Conservation (phyloP, 164 flowering plant genomes). For the Kalanchoe fedtschenkoi region DNA sequence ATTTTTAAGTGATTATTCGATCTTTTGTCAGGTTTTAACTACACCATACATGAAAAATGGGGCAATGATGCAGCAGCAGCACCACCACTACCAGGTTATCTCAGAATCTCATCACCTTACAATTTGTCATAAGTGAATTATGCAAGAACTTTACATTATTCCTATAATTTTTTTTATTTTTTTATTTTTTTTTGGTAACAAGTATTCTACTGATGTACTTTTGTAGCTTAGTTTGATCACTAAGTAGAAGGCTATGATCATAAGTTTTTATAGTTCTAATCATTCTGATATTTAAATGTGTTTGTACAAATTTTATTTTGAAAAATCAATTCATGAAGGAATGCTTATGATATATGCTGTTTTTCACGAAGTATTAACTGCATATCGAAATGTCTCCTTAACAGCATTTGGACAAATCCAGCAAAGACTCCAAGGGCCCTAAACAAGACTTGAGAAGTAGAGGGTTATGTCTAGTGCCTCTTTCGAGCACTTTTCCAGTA, state of each 20-base stretch:
- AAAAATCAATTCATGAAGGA: too few relatives aligned
- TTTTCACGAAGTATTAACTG: too few relatives aligned
- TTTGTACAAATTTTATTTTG: too few relatives aligned
- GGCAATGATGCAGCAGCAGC: conserved; percentile 43
- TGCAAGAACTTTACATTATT: neutral
- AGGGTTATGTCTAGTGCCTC: conserved; percentile 64
- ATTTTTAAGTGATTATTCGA: neutral
- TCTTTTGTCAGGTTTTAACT: conserved; percentile 39
- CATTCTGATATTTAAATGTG: too few relatives aligned
- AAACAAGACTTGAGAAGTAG: conserved; percentile 58
- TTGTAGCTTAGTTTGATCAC: too few relatives aligned
- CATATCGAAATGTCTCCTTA: too few relatives aligned
- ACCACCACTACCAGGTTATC: conserved; percentile 8
- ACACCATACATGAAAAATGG: conserved; percentile 70
- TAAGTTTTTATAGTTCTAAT: too few relatives aligned
- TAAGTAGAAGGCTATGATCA: too few relatives aligned
- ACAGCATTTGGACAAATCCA: conserved; percentile 37
- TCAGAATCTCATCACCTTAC: neutral
- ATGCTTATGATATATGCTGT: too few relatives aligned
- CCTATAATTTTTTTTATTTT: neutral
- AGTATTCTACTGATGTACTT: too few relatives aligned
- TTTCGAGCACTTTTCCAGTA: conserved; percentile 57
- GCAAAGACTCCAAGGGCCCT: conserved; percentile 30
- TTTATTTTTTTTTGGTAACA: neutral
- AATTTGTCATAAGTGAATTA: neutral